Conservation (phyloP, 345 rosid species). For the Eucalyptus urophylla region DNA sequence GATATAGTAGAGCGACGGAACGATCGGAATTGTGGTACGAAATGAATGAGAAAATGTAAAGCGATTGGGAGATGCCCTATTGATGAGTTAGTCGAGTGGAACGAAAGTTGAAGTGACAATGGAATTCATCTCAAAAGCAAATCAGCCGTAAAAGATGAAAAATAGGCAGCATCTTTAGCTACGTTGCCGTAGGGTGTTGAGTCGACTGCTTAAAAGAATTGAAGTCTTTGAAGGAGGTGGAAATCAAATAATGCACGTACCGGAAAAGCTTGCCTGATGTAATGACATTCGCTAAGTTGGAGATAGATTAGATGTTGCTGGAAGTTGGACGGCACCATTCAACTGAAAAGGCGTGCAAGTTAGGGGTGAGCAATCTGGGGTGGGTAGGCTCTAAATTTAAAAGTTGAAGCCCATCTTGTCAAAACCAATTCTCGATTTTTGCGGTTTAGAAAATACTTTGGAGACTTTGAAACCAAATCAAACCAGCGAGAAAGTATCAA, state of each 20-base stretch:
- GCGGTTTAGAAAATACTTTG: too few species aligned
- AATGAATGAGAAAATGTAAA: background rate
- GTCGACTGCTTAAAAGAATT: background rate
- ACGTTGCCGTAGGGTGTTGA: background rate
- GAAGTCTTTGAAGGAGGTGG: background rate
- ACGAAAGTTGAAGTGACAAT: background rate
- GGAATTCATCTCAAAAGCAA: background rate
- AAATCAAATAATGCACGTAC: background rate
- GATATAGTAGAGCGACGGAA: fast-evolving
- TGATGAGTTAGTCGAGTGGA: too few species aligned
- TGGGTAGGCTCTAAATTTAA: background rate
- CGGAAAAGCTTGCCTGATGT: fast-evolving
- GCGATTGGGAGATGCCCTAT: background rate
- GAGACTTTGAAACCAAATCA: too few species aligned
- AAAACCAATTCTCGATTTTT: too few species aligned
- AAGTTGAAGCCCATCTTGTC: too few species aligned
- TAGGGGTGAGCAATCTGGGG: background rate
- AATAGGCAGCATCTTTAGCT: fast-evolving
- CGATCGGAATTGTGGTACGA: fast-evolving
- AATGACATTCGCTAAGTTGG: fast-evolving
- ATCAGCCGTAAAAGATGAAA: background rate
- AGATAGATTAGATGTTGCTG: background rate
- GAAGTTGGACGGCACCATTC: background rate
- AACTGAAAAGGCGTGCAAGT: background rate
- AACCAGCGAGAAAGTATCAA: background rate